Conservation (phyloP, 371 early-diverging fungal species). For the Mucor circinelloides region DNA sequence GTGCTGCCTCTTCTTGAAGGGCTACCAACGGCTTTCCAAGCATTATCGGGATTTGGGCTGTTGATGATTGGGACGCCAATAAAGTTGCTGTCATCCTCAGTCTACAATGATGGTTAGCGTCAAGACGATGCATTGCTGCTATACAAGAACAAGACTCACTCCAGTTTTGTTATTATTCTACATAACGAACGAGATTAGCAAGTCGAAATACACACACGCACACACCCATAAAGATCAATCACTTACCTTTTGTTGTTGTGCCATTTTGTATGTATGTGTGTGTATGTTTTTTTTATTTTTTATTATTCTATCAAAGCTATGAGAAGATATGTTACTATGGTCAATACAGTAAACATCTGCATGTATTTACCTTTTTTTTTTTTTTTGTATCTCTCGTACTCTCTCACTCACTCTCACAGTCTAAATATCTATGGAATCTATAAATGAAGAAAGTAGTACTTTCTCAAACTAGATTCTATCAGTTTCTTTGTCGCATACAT, state of each 20-base stretch:
- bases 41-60: conserved; percentile 26
- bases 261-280: not conserved
- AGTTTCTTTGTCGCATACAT: not conserved
- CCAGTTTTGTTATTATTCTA: not conserved
- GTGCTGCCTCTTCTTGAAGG: conserved; percentile 37
- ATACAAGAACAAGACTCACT: not conserved
- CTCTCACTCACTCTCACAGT: not conserved
- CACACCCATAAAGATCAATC: not conserved
- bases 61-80: conserved; percentile 8
- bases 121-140: not conserved
- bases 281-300: not conserved
- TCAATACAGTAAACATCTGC: not conserved
- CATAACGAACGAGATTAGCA: not conserved
- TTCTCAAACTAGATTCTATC: not conserved
- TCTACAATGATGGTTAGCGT: not conserved
- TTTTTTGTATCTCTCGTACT: not conserved
- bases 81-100: conserved; percentile 2
- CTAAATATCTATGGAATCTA: not conserved
- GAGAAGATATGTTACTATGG: not conserved
- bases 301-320: not conserved
- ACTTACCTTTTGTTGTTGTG: not conserved
- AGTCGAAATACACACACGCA: not conserved
- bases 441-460: not conserved
- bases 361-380: not conserved
- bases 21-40: conserved; percentile 37